Evolutionary conservation across 2,329 filamentous ascomycete species (phyloP), one percentile per base, ranked within the genome.

Genomic region (Lachnellula willkommii): DNA sequence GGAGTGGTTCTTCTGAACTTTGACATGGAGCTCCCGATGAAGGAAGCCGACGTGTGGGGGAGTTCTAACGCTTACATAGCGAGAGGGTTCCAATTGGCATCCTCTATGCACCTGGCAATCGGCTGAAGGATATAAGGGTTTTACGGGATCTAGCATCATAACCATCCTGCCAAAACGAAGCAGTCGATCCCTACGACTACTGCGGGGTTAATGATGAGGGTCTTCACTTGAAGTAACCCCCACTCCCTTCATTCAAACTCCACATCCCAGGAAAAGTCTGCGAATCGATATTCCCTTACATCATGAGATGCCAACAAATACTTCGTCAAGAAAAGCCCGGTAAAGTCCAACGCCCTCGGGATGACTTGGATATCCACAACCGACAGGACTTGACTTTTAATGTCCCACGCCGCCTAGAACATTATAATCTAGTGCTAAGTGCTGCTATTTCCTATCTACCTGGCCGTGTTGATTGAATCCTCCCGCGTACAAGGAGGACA

Each of bases 61-160:
- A 46, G 7, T 56, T 56, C 17, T 59, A 50, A 53, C 37, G 26
- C 8, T 24, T 56, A 17, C 47, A 56, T 36, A 43, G 20, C 14
- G 17, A 53, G 35, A 22, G 32, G 7, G 24, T 58, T n/a, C 55
- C 56, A 24, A 35, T 54, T 12, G 47, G 32, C 4, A 45, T 54
- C 11, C 43, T 58, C 9, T 60, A 58, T 24, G 43, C 56, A 20
- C 37, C 52, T 11, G 55, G 58, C 7, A 42, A 47, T 14, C 43
- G 48, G 17, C 37, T 58, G n/a, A 43, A 22, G 28, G 46, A 49
- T n/a, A 15, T 28, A 37, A 52, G 55, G 2, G 58, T 49, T 24
- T 28, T 20, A 24, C 54, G 58, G 58, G 55, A 55, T 17, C 55
- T 55, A 40, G 53, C 52, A 17, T 55, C 55, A 12, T 48, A 54